Percentiles rank a stretch among this genome's conserved stretches.
phyloP scores from a whole-genome alignment of 2,329 filamentous ascomycete species.

The Chaetomiaceae sp. region DNA sequence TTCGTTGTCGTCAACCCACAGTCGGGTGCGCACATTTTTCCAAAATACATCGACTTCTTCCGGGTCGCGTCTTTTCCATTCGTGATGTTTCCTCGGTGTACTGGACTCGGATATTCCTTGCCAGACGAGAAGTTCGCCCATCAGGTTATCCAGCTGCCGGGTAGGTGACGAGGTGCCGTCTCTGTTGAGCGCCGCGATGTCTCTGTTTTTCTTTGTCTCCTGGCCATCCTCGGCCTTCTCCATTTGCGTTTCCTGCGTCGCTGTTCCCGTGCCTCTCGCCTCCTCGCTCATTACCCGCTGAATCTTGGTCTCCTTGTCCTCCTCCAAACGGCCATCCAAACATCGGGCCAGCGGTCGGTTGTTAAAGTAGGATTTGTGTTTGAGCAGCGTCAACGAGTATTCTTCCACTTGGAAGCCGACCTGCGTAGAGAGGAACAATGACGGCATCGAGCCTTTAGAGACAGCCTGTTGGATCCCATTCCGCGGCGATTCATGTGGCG shows the following conservation, averaged over 20 bases:
- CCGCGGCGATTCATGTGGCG: not conserved
- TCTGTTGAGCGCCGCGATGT: not conserved
- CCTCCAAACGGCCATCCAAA: constrained; percentile 24
- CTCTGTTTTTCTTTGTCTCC: not conserved
- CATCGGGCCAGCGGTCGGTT: constrained; percentile 31
- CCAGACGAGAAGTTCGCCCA: not conserved
- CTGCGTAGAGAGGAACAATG: not conserved
- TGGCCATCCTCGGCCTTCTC: not conserved
- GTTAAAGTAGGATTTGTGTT: constrained; percentile 34
- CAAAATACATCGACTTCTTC: constrained; percentile 17
- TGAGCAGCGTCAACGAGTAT: constrained; percentile 33
- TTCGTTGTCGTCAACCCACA: constrained; percentile 22
- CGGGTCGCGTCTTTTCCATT: not conserved
- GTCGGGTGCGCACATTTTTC: constrained; percentile 11
- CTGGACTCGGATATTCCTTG: not conserved
- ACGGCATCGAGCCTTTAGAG: not conserved
- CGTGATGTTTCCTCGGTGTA: not conserved
- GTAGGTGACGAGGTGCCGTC: not conserved
- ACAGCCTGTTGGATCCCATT: not conserved
- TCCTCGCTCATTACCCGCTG: not conserved
- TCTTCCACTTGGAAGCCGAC: constrained; percentile 25
- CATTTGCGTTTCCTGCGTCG: not conserved
- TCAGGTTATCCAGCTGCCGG: constrained; percentile 2
- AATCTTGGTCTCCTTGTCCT: not conserved
- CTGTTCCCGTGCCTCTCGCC: not conserved